Percentiles rank a stretch among this genome's conserved stretches.
Evolutionary conservation across 441 rosid genomes (phyloP).

Genomic region (Aleurites moluccanus): DNA sequence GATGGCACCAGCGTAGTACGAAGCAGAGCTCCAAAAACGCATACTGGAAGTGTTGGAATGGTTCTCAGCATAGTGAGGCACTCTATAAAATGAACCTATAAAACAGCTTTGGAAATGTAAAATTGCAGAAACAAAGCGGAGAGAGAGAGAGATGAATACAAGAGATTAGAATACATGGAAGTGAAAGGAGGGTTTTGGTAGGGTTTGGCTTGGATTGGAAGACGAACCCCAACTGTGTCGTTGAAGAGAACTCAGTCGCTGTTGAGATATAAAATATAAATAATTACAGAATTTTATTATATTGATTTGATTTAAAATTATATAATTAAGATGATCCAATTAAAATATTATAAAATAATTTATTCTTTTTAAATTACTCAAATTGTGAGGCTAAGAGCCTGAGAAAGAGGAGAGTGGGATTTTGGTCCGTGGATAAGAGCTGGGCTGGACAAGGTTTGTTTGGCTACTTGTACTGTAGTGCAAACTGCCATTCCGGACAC

Average conservation of each 20-base stretch:
- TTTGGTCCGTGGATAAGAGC: neutral
- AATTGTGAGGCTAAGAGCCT: no score
- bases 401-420: neutral
- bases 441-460: no score
- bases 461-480: no score
- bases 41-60: neutral
- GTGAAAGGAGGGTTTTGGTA: constrained; percentile 35
- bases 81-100: constrained; percentile 40
- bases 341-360: no score
- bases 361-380: no score
- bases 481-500: no score
- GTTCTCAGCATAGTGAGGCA: constrained; percentile 17
- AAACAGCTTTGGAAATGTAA: neutral
- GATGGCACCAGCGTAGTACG: constrained; percentile 30
- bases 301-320: no score
- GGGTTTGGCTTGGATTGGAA: neutral
- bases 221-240: neutral
- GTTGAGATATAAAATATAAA: no score
- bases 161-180: constrained; percentile 41
- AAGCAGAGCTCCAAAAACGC: constrained; percentile 38
- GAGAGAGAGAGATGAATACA: neutral
- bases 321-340: no score
- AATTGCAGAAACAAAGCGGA: neutral
- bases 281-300: no score
- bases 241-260: neutral